Evolutionary conservation across 805 yeast species (phyloP), one percentile per base, ranked within the genome.

Genomic region (Myxozyma geophila): DNA sequence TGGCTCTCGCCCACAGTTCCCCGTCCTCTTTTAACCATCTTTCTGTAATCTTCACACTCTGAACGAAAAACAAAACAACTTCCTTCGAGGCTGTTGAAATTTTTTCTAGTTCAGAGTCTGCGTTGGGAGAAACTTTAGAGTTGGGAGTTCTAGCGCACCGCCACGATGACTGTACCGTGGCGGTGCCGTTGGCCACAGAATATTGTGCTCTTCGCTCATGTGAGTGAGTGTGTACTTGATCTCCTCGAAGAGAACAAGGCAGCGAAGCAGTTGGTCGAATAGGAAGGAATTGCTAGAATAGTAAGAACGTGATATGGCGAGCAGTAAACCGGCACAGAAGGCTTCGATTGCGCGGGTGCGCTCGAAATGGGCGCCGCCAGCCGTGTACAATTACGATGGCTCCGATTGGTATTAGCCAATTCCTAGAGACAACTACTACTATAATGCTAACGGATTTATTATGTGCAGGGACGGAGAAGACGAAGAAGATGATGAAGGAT

Each of bases 11-110:
- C 57, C 62, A 92, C 83, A 52, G 98, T 97, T 35, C 97, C 95
- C 83, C 97, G 89, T 78, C 89, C 87, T 75, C 87, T 83, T 76
- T 87, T 90, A 41, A 84, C 96, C 98, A 93, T 93, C 19, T 49
- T 49, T 43, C 10, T 15, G 1, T 28, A 3, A 28, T 28, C 23
- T n/a, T 23, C 33, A 19, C 12, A 3, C 13, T 6, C 43, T 17
- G 1, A 9, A n/a, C 13, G n/a, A 17, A 41, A 12, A n/a, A 28
- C 58, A 23, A 55, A 6, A 23, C 40, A 19, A 41, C 40, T 21
- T 28, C 5, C 15, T 50, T 50, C 15, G 10, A 35, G 40, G 28
- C 17, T 28, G 39, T 37, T 19, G 47, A 36, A 19, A 43, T 33
- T 54, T 52, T 52, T 52, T 39, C 41, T 15, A 3, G 41, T 15